Evolutionary conservation across 1,284 basidiomycete genomes (phyloP).

Genomic region (Heterobasidion annosum): DNA sequence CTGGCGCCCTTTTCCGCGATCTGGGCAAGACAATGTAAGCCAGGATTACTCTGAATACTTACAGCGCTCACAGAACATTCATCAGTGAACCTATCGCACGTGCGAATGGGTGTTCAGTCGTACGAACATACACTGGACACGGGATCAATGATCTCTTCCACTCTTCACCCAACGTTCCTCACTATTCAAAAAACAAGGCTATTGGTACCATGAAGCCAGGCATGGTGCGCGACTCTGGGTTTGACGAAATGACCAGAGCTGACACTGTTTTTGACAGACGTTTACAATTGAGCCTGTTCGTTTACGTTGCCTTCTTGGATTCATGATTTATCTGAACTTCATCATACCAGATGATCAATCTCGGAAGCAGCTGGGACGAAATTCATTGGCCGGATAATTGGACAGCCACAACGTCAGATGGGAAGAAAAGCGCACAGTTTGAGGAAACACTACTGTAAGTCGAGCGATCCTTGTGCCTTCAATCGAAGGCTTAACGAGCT

Average conservation of each 20-base stretch:
- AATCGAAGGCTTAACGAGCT: constrained; percentile 9
- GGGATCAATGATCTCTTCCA: constrained; percentile 86
- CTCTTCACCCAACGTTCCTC: constrained; percentile 66
- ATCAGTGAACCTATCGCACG: constrained; percentile 75
- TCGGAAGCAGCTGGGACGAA: constrained; percentile 65
- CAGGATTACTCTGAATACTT: not conserved
- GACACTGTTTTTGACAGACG: constrained; percentile 25
- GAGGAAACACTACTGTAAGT: constrained; percentile 88
- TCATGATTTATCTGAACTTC: constrained; percentile 8
- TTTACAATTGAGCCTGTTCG: constrained; percentile 77
- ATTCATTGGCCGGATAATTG: constrained; percentile 87
- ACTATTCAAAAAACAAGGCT: constrained; percentile 83
- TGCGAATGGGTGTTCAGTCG: constrained; percentile 73
- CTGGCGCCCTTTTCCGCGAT: constrained; percentile 81
- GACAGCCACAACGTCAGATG: constrained; percentile 90
- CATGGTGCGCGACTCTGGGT: constrained; percentile 43
- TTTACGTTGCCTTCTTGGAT: constrained; percentile 21
- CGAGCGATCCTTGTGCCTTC: constrained; percentile 3
- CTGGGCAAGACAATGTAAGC: constrained; percentile 75
- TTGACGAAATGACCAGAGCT: not conserved
- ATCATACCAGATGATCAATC: constrained; percentile 76
- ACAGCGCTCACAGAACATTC: not conserved
- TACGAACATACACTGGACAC: constrained; percentile 87
- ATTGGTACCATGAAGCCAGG: constrained; percentile 79
- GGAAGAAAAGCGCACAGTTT: constrained; percentile 87